Evolutionary conservation across 495 filamentous ascomycete genomes (phyloP).

Genomic region (Baudoinia panamericana): DNA sequence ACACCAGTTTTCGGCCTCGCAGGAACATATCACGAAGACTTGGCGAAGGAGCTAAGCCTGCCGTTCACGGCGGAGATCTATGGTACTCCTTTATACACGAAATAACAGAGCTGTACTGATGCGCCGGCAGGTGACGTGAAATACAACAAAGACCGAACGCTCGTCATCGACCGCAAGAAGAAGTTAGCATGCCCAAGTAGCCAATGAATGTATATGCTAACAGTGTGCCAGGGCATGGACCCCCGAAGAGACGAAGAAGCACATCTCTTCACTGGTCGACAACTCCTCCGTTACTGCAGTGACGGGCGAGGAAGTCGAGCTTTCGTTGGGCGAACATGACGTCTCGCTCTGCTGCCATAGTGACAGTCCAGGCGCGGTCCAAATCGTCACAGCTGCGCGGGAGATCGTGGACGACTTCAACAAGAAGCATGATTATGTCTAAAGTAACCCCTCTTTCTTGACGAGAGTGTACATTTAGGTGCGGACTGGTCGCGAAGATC

Average conservation of each 20-base stretch:
- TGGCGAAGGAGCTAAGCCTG: slow-evolving; percentile 39
- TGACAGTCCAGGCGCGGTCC: slow-evolving; percentile 39
- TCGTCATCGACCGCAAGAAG: slow-evolving; percentile 45
- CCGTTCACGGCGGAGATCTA: slow-evolving; percentile 47
- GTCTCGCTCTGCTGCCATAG: slow-evolving; percentile 44
- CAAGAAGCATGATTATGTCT: slow-evolving; percentile 11
- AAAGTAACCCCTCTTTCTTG: not conserved
- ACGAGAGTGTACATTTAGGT: not conserved
- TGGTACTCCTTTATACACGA: slow-evolving; percentile 3
- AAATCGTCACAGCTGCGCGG: slow-evolving; percentile 38
- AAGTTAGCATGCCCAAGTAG: slow-evolving; percentile 22
- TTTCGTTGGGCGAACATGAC: slow-evolving; percentile 37
- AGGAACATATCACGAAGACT: slow-evolving; percentile 41
- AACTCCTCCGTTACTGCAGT: slow-evolving; percentile 34
- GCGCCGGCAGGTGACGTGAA: slow-evolving; percentile 37
- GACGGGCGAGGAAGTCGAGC: slow-evolving; percentile 33
- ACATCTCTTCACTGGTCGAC: slow-evolving; percentile 36
- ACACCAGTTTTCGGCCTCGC: slow-evolving; percentile 44
- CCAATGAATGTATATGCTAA: not conserved
- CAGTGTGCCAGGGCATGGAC: slow-evolving; percentile 32
- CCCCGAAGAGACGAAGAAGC: slow-evolving; percentile 31
- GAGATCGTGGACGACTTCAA: slow-evolving; percentile 28
- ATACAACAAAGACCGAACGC: slow-evolving; percentile 38
- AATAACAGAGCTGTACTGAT: not conserved
- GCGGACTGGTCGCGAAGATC: not conserved